Conservation (phyloP, 352 stramenopile species). For the Globisporangium nagaii region DNA sequence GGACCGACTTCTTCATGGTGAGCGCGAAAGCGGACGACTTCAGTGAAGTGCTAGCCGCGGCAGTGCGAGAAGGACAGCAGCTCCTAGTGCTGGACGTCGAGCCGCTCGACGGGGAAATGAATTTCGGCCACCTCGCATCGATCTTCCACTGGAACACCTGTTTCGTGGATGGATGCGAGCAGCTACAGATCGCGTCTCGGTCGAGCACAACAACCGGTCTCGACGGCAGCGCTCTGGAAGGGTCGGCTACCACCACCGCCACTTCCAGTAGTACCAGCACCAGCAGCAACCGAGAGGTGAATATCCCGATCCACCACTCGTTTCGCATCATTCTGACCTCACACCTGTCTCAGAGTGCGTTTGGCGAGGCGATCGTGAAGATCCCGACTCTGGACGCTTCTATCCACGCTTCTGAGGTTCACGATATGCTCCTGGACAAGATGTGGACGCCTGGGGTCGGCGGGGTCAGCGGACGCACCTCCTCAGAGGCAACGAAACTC, state of each 20-base stretch:
- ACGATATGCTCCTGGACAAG: slow-evolving; percentile 36
- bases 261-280: neutral
- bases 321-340: slow-evolving; percentile 47
- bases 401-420: slow-evolving; percentile 22
- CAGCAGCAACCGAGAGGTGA: neutral
- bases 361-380: slow-evolving; percentile 32
- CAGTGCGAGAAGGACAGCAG: slow-evolving; percentile 43
- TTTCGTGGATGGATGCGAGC: slow-evolving; percentile 12
- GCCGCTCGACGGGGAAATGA: slow-evolving; percentile 25
- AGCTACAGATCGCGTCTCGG: slow-evolving; percentile 15
- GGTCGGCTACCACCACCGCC: neutral
- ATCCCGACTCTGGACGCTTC: slow-evolving; percentile 30
- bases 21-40: slow-evolving; percentile 29
- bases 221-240: neutral
- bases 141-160: slow-evolving; percentile 31
- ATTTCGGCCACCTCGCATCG: slow-evolving; percentile 9
- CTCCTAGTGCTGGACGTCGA: slow-evolving; percentile 55
- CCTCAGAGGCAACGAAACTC: slow-evolving; percentile 11
- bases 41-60: slow-evolving; percentile 18
- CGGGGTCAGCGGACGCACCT: neutral
- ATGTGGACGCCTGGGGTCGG: slow-evolving; percentile 25
- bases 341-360: slow-evolving; percentile 15
- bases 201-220: neutral
- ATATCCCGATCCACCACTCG: slow-evolving; percentile 24
- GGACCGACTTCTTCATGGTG: slow-evolving; percentile 38